Conservation (phyloP, 2,329 filamentous ascomycete species). For the Fusarium circinatum region DNA sequence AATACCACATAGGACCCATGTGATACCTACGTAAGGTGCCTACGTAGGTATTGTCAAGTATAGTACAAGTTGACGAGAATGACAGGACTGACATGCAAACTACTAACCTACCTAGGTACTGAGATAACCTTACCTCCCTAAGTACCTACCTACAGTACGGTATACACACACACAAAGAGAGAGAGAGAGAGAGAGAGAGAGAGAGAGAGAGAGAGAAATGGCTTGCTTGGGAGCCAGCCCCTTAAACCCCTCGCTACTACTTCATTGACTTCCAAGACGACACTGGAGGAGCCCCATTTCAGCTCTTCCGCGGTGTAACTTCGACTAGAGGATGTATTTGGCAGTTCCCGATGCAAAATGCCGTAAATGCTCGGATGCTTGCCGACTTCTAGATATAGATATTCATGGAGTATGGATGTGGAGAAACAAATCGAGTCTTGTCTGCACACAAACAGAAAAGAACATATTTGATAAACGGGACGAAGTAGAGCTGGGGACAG, state of each 20-base stretch:
- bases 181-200: not conserved
- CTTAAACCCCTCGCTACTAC: not conserved
- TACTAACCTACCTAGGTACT: not conserved
- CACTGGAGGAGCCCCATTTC: not conserved
- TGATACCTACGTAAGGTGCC: not conserved
- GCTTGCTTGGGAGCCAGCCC: slow-evolving; percentile 3
- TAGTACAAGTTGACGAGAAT: not conserved
- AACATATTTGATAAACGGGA: not conserved
- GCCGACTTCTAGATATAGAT: slow-evolving; percentile 15
- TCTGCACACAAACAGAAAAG: slow-evolving; percentile 9
- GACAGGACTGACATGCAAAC: not conserved
- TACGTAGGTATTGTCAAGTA: not conserved
- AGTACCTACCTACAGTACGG: too few species aligned
- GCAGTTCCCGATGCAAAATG: slow-evolving; percentile 4
- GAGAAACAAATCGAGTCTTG: slow-evolving; percentile 3
- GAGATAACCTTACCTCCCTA: not conserved
- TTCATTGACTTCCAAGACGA: not conserved
- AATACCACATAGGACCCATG: not conserved
- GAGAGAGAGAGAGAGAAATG: not conserved
- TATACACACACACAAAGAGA: not conserved
- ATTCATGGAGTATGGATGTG: slow-evolving; percentile 4
- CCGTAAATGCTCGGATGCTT: slow-evolving; percentile 20
- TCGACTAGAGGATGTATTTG: not conserved
- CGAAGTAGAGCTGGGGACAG: not conserved
- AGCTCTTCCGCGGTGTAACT: not conserved